Conservation (phyloP, 164 flowering plant species). For the Vitis vinifera region DNA sequence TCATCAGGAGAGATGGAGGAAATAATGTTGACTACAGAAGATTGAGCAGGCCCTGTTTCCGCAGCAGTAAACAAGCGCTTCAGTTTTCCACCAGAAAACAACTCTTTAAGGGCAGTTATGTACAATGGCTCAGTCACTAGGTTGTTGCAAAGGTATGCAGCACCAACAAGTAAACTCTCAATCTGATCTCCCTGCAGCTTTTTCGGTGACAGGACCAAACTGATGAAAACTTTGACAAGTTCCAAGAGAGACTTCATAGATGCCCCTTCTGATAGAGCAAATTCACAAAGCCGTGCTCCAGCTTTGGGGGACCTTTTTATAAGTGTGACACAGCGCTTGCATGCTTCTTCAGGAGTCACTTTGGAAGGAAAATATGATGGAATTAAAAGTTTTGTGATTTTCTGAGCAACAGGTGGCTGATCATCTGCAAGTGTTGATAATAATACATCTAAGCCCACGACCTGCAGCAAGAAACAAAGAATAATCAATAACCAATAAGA, state of each 20-base stretch:
- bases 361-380: slow-evolving; percentile 90
- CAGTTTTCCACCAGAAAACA: slow-evolving; percentile 57
- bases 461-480: slow-evolving; percentile 43
- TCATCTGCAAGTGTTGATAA: slow-evolving; percentile 70
- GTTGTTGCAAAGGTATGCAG: slow-evolving; percentile 51
- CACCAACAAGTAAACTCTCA: slow-evolving; percentile 66
- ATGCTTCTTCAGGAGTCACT: slow-evolving; percentile 66
- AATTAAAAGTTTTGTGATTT: slow-evolving; percentile 73
- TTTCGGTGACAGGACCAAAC: slow-evolving; percentile 42
- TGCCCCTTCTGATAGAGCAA: slow-evolving; percentile 66
- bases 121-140: slow-evolving; percentile 44
- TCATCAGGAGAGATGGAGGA: slow-evolving; percentile 47
- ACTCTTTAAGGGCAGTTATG: slow-evolving; percentile 44
- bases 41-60: slow-evolving; percentile 42
- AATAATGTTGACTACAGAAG: slow-evolving; percentile 65
- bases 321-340: slow-evolving; percentile 72
- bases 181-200: slow-evolving; percentile 41
- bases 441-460: slow-evolving; percentile 65
- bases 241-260: slow-evolving; percentile 58
- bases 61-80: slow-evolving; percentile 61
- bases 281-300: slow-evolving; percentile 91
- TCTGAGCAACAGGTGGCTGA: slow-evolving; percentile 71
- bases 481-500: neutral
- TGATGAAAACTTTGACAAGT: slow-evolving; percentile 48
- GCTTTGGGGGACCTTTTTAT: slow-evolving; percentile 81